A percentile compares a stretch with the other conserved stretches of the same genome.
Evolutionary conservation across 2,329 filamentous ascomycete genomes (phyloP).

Genomic region (Blastomyces gilchristii): DNA sequence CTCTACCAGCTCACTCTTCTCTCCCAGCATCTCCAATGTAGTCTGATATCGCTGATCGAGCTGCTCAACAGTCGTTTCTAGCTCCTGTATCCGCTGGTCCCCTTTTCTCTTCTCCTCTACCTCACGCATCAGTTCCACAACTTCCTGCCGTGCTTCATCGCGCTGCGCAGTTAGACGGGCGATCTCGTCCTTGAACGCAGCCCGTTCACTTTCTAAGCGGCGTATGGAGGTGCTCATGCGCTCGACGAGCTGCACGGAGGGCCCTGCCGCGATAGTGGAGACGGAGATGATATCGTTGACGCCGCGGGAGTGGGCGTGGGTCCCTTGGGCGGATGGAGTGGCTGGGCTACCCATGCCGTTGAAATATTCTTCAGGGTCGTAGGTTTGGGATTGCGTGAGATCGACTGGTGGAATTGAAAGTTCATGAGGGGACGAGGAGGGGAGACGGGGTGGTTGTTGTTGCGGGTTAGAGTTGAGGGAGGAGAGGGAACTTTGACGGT

Average conservation of each 20-base stretch:
- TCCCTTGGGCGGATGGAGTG: conserved; percentile 31
- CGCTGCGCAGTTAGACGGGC: conserved; percentile 69
- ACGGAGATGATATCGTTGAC: conserved; percentile 79
- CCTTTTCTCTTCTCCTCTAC: conserved; percentile 58
- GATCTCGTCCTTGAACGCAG: conserved; percentile 78
- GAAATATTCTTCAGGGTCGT: conserved; percentile 41
- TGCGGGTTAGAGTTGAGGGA: conserved; percentile 25
- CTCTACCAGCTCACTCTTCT: conserved; percentile 92
- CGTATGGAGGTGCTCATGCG: conserved; percentile 90
- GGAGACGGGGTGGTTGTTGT: conserved; percentile 25
- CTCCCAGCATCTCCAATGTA: conserved; percentile 85
- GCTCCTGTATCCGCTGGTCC: conserved; percentile 48
- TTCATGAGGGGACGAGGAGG: conserved; percentile 14
- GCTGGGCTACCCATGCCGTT: conserved; percentile 24
- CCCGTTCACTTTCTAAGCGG: conserved; percentile 82
- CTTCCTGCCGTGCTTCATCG: conserved; percentile 82
- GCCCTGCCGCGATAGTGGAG: conserved; percentile 80
- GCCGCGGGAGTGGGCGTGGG: conserved; percentile 42
- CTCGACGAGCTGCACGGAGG: conserved; percentile 89
- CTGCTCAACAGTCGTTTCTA: conserved; percentile 58
- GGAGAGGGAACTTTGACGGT: conserved; percentile 40
- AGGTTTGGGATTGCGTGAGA: conserved; percentile 37
- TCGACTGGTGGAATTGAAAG: conserved; percentile 34
- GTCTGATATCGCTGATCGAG: conserved; percentile 76
- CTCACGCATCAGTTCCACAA: conserved; percentile 83